phyloP scores from a whole-genome alignment of 768 basidiomycete species.

The Gymnopilus junonius region DNA sequence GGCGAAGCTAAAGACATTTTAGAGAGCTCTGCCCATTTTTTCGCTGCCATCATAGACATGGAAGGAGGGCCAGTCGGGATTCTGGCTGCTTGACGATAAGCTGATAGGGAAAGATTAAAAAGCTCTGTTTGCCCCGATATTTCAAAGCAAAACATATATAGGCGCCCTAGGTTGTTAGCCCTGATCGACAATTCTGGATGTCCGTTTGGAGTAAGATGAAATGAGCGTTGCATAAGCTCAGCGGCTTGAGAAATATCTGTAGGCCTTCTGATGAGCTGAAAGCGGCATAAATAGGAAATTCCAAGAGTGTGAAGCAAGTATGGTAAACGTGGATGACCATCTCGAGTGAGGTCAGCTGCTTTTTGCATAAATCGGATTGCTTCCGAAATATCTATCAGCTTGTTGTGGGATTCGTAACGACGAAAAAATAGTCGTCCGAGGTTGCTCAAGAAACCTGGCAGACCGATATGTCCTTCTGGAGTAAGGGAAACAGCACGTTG shows the following conservation, averaged over 20 bases:
- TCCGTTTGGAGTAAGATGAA: background rate
- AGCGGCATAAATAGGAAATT: conserved; percentile 4
- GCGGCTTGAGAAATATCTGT: conserved; percentile 1
- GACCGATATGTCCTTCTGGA: background rate
- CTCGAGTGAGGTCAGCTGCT: conserved; percentile 4
- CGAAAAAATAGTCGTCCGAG: background rate
- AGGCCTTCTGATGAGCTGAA: background rate
- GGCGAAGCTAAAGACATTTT: background rate
- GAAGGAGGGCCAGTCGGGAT: conserved; percentile 7
- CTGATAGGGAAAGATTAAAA: background rate
- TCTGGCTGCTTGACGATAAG: background rate
- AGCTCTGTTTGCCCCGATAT: background rate
- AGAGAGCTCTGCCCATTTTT: conserved; percentile 8
- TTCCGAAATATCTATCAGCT: background rate
- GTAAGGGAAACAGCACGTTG: conserved; percentile 14
- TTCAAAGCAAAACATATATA: background rate
- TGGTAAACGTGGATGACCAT: background rate
- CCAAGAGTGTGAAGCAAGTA: conserved; percentile 8
- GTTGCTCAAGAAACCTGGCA: background rate
- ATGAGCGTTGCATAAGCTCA: background rate
- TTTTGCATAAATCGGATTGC: conserved; percentile 9
- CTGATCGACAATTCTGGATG: background rate
- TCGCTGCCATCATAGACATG: conserved; percentile 7
- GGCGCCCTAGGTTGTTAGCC: background rate
- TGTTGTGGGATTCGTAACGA: background rate